Evolutionary conservation across 306 rosid genomes (phyloP), one percentile per base, ranked within the genome.

Genomic region (Mimosa pudica): DNA sequence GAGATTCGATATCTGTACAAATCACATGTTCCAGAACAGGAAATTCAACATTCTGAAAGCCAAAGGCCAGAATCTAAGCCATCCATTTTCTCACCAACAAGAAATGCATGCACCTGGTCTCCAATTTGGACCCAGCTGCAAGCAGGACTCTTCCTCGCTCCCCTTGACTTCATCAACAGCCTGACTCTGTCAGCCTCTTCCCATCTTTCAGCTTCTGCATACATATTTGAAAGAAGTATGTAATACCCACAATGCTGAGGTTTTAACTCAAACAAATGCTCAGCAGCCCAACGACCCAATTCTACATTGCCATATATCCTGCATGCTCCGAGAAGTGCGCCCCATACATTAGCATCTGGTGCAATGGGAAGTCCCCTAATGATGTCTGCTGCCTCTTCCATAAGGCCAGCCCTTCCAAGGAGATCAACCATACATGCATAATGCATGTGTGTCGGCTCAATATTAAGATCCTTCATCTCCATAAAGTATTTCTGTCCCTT

Each of bases 131-230:
- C 88, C 98, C 97, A 94, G 80, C 97, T 94, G 81, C 88, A 90
- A 62, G 90, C 91, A 71, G 91, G 93, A 80, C 77, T 86, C 86
- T 92, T 94, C 87, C 83, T 94, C 68, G 87, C 92, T 63, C 96
- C 90, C 83, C 85, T 88, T 16, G 88, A 88, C 61, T 84, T 94
- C 97, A 94, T 92, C 86, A 94, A 79, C 70, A 88, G 92, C 89
- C 98, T 89, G 17, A 94, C 84, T 81, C 58, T 79, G 71, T 90
- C 84, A 82, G 89, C 98, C 82, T 92, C 97, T 51, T 84, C 91
- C 98, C 98, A 94, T 86, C 93, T 92, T 80, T 90, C 97, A 63
- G 89, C 89, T 87, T 94, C 98, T 38, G 97, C 97, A 82, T 86
- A 89, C 93, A 94, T 87, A 83, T 94, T 94, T 64, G 98, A 87